Evolutionary conservation across 768 basidiomycete genomes (phyloP), one percentile per base, ranked within the genome.

Genomic region (Aureoboletus auriporus): DNA sequence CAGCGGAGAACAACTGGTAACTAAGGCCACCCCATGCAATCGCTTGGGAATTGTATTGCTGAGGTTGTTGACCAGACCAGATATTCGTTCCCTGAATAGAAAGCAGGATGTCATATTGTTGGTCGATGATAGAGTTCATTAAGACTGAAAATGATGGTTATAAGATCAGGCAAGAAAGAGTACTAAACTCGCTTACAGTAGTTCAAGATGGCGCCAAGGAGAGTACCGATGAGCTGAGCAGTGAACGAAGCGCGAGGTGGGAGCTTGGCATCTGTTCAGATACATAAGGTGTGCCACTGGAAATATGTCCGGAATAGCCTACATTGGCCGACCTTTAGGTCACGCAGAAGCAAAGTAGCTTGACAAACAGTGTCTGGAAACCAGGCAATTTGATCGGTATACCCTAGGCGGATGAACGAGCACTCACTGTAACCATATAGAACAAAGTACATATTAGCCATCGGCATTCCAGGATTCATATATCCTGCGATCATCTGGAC

Each of bases 211-310:
- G 72, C 66, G 7, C 76, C 82, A 33, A 84, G 65, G 36, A 85
- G 63, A 7, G 80, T 77, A 2, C 84, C 82, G 39, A 75, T 46
- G 30, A 69, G 71, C 57, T 84, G 82, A 7, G 79, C 79, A 17
- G 74, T 70, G 63, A 86, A 84, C 4, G 82, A 78, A 29, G 76
- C 75, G 8, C 81, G 78, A 39, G 83, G 83, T 35, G 83, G 80
- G 36, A 85, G 72, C 66, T 84, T 84, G 17, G 75, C 49, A 49
- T 66, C 64, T 66, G 30, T 44, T 0, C 26, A 20, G 5, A 42
- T 17, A 10, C 0, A 23, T 8, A 74, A 57, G 75, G 70, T 59
- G 74, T 73, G 29, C 69, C 71, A 59, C 63, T 31, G 6, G 20
- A 3, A 37, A 4, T 10, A 40, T 20, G 14, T 4, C 27, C 3